Percentiles rank a stretch among this genome's conserved stretches.
These are phyloP conservation scores for Filobasidium uniguttulatum DNA, from an alignment of 1,284 basidiomycete genomes.

Conservation along the genomic window DNA sequence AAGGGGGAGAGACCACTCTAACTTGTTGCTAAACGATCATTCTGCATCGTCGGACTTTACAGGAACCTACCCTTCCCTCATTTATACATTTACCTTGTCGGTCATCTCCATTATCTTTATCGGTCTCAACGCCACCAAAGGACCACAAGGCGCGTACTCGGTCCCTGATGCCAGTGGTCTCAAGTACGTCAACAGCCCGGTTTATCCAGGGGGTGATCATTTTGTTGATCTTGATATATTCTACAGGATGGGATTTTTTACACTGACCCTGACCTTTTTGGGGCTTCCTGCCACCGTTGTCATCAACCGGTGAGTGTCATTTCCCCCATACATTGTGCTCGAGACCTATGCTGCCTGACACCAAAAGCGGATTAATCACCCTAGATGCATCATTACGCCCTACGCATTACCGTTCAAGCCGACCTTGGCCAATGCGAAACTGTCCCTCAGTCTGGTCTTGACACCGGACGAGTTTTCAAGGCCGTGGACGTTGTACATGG, in stretches of 20 bases:
- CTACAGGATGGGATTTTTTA: conserved; percentile 32
- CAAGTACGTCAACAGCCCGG: conserved; percentile 48
- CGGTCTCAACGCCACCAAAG: conserved; percentile 25
- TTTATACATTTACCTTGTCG: conserved; percentile 46
- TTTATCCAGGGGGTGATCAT: neutral
- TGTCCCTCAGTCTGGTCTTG: conserved; percentile 57
- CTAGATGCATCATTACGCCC: conserved; percentile 71
- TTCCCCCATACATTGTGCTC: neutral
- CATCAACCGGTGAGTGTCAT: conserved; percentile 57
- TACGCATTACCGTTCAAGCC: conserved; percentile 51
- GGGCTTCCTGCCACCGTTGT: conserved; percentile 65
- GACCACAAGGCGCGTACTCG: conserved; percentile 47
- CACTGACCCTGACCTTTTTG: conserved; percentile 50
- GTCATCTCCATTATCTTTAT: conserved; percentile 34
- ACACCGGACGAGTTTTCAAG: conserved; percentile 66
- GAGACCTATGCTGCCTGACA: neutral
- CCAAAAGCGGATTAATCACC: neutral
- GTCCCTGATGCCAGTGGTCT: conserved; percentile 55
- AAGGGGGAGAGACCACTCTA: too few species aligned
- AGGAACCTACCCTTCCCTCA: conserved; percentile 53
- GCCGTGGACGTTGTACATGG: conserved; percentile 68
- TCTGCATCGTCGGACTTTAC: neutral
- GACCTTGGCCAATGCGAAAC: conserved; percentile 36
- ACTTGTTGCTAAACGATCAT: neutral
- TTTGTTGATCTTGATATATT: neutral